Base-by-base conservation (phyloP, 2,329 filamentous ascomycete species). In the Blastomyces gilchristii region DNA sequence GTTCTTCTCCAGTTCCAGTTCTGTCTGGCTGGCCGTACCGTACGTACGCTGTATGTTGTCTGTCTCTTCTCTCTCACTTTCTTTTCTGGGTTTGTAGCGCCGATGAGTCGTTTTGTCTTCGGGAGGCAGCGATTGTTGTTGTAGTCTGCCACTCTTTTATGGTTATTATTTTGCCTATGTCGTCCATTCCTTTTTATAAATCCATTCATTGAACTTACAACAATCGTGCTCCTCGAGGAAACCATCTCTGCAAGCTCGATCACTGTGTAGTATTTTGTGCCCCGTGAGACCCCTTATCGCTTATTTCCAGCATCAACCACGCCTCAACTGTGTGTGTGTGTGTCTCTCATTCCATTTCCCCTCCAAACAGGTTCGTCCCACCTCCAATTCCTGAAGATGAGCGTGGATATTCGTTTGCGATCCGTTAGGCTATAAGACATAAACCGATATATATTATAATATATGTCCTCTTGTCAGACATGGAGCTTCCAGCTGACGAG, bases 71-170 rank as follows among this genome's bases (percentile, higher is more conserved):
- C 2, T 4, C n/a, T 25, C 47, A 25, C 47, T 49, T 4, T 52
- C 25, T 52, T 18, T 28, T n/a, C 25, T 28, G 28, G 28, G 22
- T 11, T 16, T 22, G 11, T 22, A 2, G 49, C 25, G 6, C n/a
- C 18, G 16, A 39, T 18, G 16, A 0, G 8, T 56, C 53, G 37
- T 56, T 18, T 45, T 45, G 14, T 16, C 53, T 5, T n/a, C 53
- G 3, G 16, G 11, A 56, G 18, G 11, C 31, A 22, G 34, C 11
- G 16, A 5, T 39, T n/a, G 31, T 39, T n/a, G 31, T 22, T 8
- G 53, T 39, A 56, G 31, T 39, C 18, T 56, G 53, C n/a, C 53
- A 56, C 31, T 56, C 53, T n/a, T 39, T 56, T 52, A 25, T 39
- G 37, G 25, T 31, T 9, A 52, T 52, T 14, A 16, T 31, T 52